Percentiles rank a stretch among this genome's conserved stretches.
Conservation (phyloP, 2,329 filamentous ascomycete genomes). For the Pseudogymnoascus sp. region DNA sequence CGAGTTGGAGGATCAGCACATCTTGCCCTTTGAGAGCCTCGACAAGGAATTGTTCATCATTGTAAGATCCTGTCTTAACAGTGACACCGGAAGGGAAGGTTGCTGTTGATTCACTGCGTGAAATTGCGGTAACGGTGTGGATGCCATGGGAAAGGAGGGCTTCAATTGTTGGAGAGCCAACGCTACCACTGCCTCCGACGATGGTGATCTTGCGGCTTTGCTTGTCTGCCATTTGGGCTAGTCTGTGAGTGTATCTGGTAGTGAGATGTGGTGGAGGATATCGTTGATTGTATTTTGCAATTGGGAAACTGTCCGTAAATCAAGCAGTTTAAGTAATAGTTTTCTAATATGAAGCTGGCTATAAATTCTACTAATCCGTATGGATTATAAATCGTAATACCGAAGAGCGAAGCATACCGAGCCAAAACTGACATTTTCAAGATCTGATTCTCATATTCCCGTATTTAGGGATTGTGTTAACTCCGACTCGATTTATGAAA, state of each 20-base stretch:
- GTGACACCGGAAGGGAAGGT: conserved; percentile 33
- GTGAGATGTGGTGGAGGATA: not conserved
- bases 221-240: not conserved
- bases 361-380: not conserved
- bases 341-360: not conserved
- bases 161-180: not conserved
- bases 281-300: not conserved
- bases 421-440: not conserved
- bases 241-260: not conserved
- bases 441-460: not conserved
- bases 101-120: conserved; percentile 34
- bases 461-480: not conserved
- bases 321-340: not conserved
- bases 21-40: conserved; percentile 32
- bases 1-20: conserved; percentile 34
- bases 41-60: conserved; percentile 32
- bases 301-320: not conserved
- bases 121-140: conserved; percentile 40
- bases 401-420: not conserved
- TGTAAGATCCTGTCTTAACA: conserved; percentile 38
- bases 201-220: not conserved
- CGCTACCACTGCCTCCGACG: not conserved
- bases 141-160: conserved; percentile 25
- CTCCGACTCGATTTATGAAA: not conserved
- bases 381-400: not conserved